phyloP scores from a whole-genome alignment of 495 filamentous ascomycete species.

The Podospora bellae-mahoneyi region DNA sequence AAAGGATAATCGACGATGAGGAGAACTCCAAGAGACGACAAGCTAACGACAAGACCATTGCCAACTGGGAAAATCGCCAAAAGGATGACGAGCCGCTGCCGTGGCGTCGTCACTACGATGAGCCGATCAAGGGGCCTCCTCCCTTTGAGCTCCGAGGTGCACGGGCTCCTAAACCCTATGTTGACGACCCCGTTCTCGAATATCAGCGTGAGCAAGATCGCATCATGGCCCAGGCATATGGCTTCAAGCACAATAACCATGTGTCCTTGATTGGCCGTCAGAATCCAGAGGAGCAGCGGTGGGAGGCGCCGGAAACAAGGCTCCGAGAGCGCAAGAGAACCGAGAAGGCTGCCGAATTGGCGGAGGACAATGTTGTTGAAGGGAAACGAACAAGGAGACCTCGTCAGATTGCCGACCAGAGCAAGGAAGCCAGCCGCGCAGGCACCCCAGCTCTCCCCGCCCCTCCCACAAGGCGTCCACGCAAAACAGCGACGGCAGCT shows the following conservation, averaged over 20 bases:
- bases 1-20: constrained; percentile 51
- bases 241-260: constrained; percentile 45
- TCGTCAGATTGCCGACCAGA: constrained; percentile 41
- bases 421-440: constrained; percentile 40
- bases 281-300: constrained; percentile 46
- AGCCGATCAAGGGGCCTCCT: constrained; percentile 30
- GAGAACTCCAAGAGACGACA: constrained; percentile 47
- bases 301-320: constrained; percentile 41
- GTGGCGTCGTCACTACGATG: constrained; percentile 32
- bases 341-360: constrained; percentile 46
- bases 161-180: constrained; percentile 37
- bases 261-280: constrained; percentile 40
- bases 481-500: constrained; percentile 20
- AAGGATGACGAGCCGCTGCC: constrained; percentile 29
- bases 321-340: constrained; percentile 47
- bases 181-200: constrained; percentile 31
- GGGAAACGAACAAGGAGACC: constrained; percentile 45
- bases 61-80: constrained; percentile 36
- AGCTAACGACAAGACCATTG: constrained; percentile 34
- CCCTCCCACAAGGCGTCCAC: constrained; percentile 33
- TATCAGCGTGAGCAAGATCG: constrained; percentile 42
- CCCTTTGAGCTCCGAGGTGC: constrained; percentile 41
- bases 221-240: constrained; percentile 43
- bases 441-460: constrained; percentile 31
- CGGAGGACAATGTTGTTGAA: constrained; percentile 39